Percentiles rank a stretch among this genome's conserved stretches.
phyloP scores from a whole-genome alignment of 176 grass and related monocot genomes.

The Dendrocalamus sinicus region DNA sequence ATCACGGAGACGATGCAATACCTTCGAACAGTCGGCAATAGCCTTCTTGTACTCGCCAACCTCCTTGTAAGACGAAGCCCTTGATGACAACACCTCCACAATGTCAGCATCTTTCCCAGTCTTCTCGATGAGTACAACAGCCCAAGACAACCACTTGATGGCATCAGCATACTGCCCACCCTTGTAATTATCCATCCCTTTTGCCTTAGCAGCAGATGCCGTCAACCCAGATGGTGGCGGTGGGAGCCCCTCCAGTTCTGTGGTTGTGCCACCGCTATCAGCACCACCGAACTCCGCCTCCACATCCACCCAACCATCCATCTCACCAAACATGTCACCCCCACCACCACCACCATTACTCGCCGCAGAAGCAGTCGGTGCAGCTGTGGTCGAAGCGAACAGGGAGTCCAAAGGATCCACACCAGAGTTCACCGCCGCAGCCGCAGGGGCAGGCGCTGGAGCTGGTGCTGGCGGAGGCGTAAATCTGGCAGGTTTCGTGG shows the following conservation, averaged over 20 bases:
- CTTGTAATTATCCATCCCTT: constrained; percentile 97
- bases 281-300: constrained; percentile 66
- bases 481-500: constrained; percentile 50
- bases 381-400: constrained; percentile 70
- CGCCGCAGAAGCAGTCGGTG: constrained; percentile 35
- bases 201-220: constrained; percentile 65
- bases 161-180: constrained; percentile 95
- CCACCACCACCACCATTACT: constrained; percentile 37
- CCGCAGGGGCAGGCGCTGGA: constrained; percentile 44
- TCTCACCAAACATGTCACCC: constrained; percentile 72
- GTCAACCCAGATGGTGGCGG: constrained; percentile 81
- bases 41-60: constrained; percentile 99
- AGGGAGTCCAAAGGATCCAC: constrained; percentile 72
- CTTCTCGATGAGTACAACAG: constrained; percentile 79
- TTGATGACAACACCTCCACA: constrained; percentile 84
- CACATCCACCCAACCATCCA: constrained; percentile 86
- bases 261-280: constrained; percentile 64
- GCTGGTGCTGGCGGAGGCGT: constrained; percentile 49
- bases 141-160: constrained; percentile 98
- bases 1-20: constrained; percentile 15
- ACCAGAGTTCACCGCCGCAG: constrained; percentile 37
- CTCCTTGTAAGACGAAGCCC: constrained; percentile 98
- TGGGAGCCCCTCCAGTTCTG: constrained; percentile 85
- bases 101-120: constrained; percentile 61
- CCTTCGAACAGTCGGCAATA: constrained; percentile 98